Conservation (phyloP, 768 basidiomycete genomes). For the Cyclocybe aegerita region DNA sequence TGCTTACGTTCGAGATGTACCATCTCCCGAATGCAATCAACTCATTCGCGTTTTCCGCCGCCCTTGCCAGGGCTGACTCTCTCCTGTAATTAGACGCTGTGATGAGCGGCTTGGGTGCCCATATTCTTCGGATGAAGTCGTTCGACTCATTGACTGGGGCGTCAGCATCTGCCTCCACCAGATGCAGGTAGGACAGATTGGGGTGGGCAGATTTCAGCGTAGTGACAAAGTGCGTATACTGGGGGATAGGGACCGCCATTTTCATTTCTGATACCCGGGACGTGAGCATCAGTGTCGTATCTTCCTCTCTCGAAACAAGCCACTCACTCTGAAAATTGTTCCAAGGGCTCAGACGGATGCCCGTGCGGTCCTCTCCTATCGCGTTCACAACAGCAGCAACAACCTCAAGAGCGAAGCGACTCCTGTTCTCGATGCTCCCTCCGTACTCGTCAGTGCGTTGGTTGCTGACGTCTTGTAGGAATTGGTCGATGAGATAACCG, state of each 20-base stretch:
- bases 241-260: constrained; percentile 54
- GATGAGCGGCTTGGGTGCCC: constrained; percentile 41
- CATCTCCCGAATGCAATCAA: constrained; percentile 29
- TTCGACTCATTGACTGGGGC: constrained; percentile 27
- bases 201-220: constrained; percentile 40
- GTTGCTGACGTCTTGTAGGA: constrained; percentile 57
- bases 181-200: constrained; percentile 51
- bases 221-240: constrained; percentile 49
- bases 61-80: constrained; percentile 33
- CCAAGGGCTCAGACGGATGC: constrained; percentile 62
- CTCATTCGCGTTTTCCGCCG: constrained; percentile 31
- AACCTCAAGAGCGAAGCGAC: constrained; percentile 56
- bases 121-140: constrained; percentile 46
- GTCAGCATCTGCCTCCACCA: constrained; percentile 37
- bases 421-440: constrained; percentile 61
- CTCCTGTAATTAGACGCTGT: constrained; percentile 42
- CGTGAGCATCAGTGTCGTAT: constrained; percentile 11
- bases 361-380: constrained; percentile 55
- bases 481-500: constrained; percentile 58
- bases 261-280: constrained; percentile 41
- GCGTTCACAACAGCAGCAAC: constrained; percentile 49
- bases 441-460: constrained; percentile 67
- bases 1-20: constrained; percentile 33
- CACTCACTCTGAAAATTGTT: constrained; percentile 34
- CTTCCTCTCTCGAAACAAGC: not conserved